phyloP scores from a whole-genome alignment of 129 eudicot species.

The Ambrosia artemisiifolia region DNA sequence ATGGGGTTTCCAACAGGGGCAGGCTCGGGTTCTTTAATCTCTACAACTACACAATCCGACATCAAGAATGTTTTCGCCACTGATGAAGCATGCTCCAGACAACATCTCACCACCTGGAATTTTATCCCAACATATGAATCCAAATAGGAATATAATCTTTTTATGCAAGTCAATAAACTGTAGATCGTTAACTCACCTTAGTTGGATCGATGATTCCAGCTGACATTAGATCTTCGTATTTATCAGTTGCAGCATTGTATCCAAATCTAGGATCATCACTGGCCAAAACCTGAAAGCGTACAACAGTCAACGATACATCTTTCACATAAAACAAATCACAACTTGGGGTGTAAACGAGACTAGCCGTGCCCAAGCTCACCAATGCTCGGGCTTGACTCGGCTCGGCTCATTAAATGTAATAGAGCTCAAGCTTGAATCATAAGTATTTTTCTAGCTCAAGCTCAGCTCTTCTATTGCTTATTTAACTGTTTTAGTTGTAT shows the following conservation, averaged over 20 bases:
- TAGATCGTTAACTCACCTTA: slow-evolving; percentile 46
- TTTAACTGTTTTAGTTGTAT: neutral
- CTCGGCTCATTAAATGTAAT: no score
- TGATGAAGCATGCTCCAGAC: slow-evolving; percentile 84
- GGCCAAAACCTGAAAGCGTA: slow-evolving; percentile 49
- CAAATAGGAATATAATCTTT: neutral
- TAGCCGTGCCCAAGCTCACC: no score
- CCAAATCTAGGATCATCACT: slow-evolving; percentile 55
- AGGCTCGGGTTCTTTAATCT: slow-evolving; percentile 86
- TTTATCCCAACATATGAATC: neutral
- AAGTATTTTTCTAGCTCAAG: neutral
- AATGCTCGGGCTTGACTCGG: no score
- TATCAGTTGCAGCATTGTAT: slow-evolving; percentile 80
- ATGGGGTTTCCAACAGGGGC: slow-evolving; percentile 62
- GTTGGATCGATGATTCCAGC: slow-evolving; percentile 93
- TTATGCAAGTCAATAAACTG: neutral
- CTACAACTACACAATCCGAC: slow-evolving; percentile 93
- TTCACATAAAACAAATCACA: neutral
- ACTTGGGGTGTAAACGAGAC: neutral
- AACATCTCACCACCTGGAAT: slow-evolving; percentile 85
- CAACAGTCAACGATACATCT: neutral
- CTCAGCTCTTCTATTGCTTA: neutral
- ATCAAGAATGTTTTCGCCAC: slow-evolving; percentile 88
- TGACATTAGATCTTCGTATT: slow-evolving; percentile 82
- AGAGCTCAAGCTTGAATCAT: neutral